Conservation (phyloP, 306 rosid genomes). For the Myrica gale region DNA sequence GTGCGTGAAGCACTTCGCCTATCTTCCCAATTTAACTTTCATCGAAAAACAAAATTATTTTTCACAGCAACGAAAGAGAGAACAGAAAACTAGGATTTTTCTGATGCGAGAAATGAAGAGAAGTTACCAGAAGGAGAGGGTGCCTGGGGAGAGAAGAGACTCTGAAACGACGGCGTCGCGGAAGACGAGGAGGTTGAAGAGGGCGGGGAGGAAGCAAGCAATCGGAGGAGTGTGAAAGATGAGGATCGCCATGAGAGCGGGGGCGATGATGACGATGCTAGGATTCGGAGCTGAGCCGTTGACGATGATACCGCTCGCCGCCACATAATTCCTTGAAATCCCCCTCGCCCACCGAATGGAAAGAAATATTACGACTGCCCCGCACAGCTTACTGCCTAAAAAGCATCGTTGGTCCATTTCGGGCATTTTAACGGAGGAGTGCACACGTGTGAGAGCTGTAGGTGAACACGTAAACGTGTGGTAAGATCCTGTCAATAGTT, state of each 20-base stretch:
- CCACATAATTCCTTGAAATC: conserved; percentile 24
- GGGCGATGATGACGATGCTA: not conserved
- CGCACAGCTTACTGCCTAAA: no score
- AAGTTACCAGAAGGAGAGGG: conserved; percentile 10
- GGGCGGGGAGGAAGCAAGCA: conserved; percentile 10
- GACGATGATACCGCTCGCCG: conserved; percentile 23
- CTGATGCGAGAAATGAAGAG: no score
- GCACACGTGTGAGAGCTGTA: no score
- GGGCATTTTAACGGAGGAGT: not conserved
- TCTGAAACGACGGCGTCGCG: conserved; percentile 13
- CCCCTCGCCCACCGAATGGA: no score
- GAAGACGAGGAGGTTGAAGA: conserved; percentile 18
- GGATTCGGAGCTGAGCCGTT: conserved; percentile 13
- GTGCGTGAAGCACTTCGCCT: no score
- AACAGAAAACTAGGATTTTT: not conserved
- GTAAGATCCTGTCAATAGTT: no score
- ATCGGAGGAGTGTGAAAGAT: conserved; percentile 18
- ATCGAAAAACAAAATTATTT: not conserved
- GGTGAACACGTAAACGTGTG: not conserved
- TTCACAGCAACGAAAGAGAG: not conserved
- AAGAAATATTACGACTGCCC: no score
- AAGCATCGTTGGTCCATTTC: not conserved
- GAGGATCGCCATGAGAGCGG: conserved; percentile 11
- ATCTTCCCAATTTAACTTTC: not conserved
- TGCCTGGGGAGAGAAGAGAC: conserved; percentile 6